phyloP scores from a whole-genome alignment of 1,139 yeast genomes.

The Protomyces inundatus region DNA sequence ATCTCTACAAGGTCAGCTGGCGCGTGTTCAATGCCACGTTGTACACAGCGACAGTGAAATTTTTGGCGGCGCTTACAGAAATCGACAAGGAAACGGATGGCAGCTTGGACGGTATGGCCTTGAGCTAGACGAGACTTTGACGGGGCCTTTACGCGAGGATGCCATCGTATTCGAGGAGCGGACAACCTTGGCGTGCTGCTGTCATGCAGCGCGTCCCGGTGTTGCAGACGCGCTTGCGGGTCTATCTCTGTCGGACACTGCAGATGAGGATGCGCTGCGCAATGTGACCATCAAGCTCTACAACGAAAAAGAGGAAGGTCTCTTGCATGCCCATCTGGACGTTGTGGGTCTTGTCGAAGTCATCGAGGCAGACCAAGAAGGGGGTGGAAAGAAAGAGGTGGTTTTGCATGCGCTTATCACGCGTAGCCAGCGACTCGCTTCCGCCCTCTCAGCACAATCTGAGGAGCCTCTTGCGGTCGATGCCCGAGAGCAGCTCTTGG shows the following conservation, averaged over 20 bases:
- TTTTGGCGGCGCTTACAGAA: slow-evolving; percentile 12
- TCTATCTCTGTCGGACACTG: neutral
- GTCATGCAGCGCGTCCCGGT: neutral
- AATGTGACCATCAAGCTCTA: slow-evolving; percentile 7
- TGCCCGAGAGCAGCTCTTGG: slow-evolving; percentile 10
- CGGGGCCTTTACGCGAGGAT: neutral
- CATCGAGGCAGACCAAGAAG: neutral
- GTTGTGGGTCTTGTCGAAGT: slow-evolving; percentile 13
- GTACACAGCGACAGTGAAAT: slow-evolving; percentile 18
- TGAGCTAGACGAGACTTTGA: neutral
- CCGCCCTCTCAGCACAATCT: neutral
- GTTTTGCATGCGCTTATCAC: slow-evolving; percentile 11
- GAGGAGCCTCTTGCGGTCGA: neutral
- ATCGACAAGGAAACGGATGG: slow-evolving; percentile 8
- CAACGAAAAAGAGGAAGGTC: slow-evolving; percentile 20
- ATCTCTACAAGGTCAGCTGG: neutral
- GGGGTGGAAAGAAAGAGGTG: neutral
- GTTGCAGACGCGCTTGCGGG: neutral
- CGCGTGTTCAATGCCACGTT: slow-evolving; percentile 10
- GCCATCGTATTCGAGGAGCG: slow-evolving; percentile 17
- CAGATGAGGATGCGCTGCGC: neutral
- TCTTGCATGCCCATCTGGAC: slow-evolving; percentile 15
- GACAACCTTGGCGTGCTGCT: slow-evolving; percentile 1
- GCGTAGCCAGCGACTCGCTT: slow-evolving; percentile 6
- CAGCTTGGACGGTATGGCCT: slow-evolving; percentile 19